A percentile compares a stretch with the other conserved stretches of the same genome.
Conservation (phyloP, 2,329 filamentous ascomycete species). For the Cytospora paraplurivora region DNA sequence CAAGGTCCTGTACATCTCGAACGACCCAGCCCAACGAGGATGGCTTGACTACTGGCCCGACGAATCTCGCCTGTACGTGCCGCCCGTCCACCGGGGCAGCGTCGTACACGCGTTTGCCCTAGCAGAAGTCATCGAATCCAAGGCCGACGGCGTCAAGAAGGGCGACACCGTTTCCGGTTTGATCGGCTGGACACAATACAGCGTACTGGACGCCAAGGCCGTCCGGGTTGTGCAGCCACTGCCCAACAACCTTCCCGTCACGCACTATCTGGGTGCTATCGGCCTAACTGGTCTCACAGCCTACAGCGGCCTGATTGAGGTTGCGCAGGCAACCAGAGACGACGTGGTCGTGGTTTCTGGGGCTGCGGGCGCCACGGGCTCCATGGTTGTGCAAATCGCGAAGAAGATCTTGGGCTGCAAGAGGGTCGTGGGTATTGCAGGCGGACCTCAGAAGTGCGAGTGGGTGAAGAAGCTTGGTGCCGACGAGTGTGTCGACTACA, state of each 20-base stretch:
- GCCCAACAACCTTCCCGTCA: conserved; percentile 47
- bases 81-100: conserved; percentile 67
- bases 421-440: conserved; percentile 65
- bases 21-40: conserved; percentile 76
- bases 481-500: conserved; percentile 63
- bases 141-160: conserved; percentile 53
- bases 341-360: conserved; percentile 78
- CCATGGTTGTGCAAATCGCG: conserved; percentile 75
- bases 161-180: conserved; percentile 60
- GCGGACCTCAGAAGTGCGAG: conserved; percentile 63
- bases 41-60: conserved; percentile 52
- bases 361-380: conserved; percentile 77
- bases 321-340: conserved; percentile 67
- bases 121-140: conserved; percentile 63
- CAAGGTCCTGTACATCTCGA: conserved; percentile 63
- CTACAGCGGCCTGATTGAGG: conserved; percentile 72
- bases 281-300: conserved; percentile 74
- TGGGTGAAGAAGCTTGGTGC: conserved; percentile 54
- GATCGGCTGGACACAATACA: conserved; percentile 68
- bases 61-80: conserved; percentile 60
- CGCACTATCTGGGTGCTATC: conserved; percentile 63
- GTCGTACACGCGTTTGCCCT: conserved; percentile 68
- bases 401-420: conserved; percentile 63
- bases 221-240: conserved; percentile 45
- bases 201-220: conserved; percentile 56